Base-by-base conservation (phyloP, 2,329 filamentous ascomycete species). In the Coleophoma eucalyptorum region DNA sequence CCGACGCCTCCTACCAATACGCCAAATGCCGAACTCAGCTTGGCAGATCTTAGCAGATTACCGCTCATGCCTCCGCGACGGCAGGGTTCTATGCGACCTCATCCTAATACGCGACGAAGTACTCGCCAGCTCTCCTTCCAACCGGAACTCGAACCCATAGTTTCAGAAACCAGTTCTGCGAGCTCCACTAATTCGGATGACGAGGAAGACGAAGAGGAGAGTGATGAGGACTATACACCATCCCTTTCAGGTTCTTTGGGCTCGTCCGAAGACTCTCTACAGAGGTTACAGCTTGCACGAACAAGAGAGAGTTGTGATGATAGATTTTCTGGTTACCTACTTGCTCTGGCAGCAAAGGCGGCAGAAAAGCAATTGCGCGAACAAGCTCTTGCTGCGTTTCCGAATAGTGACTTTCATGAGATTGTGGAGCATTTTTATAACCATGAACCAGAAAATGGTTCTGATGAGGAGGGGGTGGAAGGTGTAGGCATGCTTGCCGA, bases 331-430 rank as follows among this genome's bases (percentile, higher is more conserved):
- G 83, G 85, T 35, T 92, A 92, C 67, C 72, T 96, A 50, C 79
- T 96, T 52, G 84, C 88, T 50, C 74, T 96, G 51, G 89, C 91
- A 41, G 89, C 89, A 46, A 86, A 84, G 62, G 86, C 90, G 62
- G 89, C 88, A 8, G 86, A 94, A 66, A 83, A 85, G 62, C 87
- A 93, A 66, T 75, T 97, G 56, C 83, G 87, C 55, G 91, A 69
- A 81, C 85, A 52, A 86, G 88, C 86, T 44, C 77, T 91, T 64
- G 84, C 85, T 37, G 89, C 87, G 1, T 92, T 90, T 63, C 87
- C 87, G 62, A 86, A 86, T 62, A 88, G 86, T 62, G 79, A 60
- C 7, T 59, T 56, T 37, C 61, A 66, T 49, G 53, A 67, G 31
- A 62, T 63, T 20, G 64, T 67, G 8, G 64, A 66, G 45, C 65